Base-by-base conservation (phyloP, 495 filamentous ascomycete species). In the Aspergillus haitiensis region DNA sequence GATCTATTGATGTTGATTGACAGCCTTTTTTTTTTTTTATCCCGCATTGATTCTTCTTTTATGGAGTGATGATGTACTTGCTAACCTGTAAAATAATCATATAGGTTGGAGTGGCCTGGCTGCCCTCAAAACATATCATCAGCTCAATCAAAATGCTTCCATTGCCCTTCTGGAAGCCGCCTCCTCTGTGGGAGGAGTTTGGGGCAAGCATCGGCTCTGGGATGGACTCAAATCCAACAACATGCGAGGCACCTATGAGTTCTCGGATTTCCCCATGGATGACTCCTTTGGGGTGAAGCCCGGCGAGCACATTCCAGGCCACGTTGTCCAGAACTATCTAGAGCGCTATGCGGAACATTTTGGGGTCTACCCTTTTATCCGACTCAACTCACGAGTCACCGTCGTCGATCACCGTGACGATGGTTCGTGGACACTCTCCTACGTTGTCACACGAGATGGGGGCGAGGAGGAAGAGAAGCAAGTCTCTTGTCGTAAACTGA, bases 221-320 rank as follows among this genome's bases (percentile, higher is more conserved):
- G 82, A 83, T 7, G 85, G 86, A 9, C 80, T 93, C 21, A 85
- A 83, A 53, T 83, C 87, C 6, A 86, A 86, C 67, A 84, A 85
- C 60, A 74, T 82, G 69, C 69, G 84, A 16, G 86, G 87, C 10
- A 87, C 81, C 5, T 85, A 86, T 65, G 88, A 90, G 69, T 89
- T 81, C 68, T 84, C 82, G 45, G 88, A 90, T 64, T 89, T 87
- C 60, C 87, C 88, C 33, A 88, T 93, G 87, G 82, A 85, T 55
- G 75, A 76, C 18, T 80, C 71, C 0, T 86, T 83, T 64, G 84
- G 84, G 4, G 81, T 89, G 46, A 75, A 82, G 55, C 64, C 78
- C 2, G 84, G 83, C 0, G 70, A 91, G 48, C 86, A 92, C 68
- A 86, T 94, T 37, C 82, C 89, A 2, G 92, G 88, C 0, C 55